Percentiles rank a stretch among this genome's conserved stretches.
These are phyloP conservation scores for Penicillium arizonense DNA, from an alignment of 495 filamentous ascomycete genomes.

Conservation along the genomic window DNA sequence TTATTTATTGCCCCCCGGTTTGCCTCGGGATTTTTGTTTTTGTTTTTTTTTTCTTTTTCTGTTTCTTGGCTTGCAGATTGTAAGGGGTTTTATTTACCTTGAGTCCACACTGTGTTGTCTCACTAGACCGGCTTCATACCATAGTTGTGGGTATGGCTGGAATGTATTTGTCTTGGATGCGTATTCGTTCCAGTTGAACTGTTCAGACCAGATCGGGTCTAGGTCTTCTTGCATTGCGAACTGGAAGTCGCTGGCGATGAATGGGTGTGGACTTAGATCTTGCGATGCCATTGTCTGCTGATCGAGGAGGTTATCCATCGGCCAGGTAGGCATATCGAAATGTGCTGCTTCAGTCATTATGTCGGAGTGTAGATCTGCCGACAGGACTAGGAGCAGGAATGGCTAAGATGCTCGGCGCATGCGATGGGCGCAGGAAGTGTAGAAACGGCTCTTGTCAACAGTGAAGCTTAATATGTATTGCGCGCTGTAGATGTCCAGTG, in stretches of 20 bases:
- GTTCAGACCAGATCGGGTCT: neutral
- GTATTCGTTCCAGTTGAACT: neutral
- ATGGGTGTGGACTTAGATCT: neutral
- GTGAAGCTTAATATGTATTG: neutral
- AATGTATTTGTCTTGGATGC: neutral
- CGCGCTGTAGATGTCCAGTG: neutral
- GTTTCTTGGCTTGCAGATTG: neutral
- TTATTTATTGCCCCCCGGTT: neutral
- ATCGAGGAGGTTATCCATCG: neutral
- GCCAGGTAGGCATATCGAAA: neutral
- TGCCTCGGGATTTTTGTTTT: neutral
- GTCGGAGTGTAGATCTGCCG: neutral
- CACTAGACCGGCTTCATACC: slow-evolving; percentile 14
- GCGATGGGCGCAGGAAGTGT: too few relatives aligned
- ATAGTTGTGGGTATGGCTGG: slow-evolving; percentile 13
- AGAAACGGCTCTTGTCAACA: too few relatives aligned
- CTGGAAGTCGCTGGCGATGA: slow-evolving; percentile 2
- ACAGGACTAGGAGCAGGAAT: too few relatives aligned
- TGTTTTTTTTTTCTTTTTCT: neutral
- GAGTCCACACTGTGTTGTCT: neutral
- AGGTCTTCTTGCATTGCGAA: neutral
- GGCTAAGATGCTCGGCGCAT: too few relatives aligned
- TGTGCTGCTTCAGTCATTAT: slow-evolving; percentile 2
- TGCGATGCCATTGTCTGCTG: neutral
- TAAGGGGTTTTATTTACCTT: neutral